phyloP scores from a whole-genome alignment of 2,329 filamentous ascomycete genomes.

The Aspergillus versicolor region DNA sequence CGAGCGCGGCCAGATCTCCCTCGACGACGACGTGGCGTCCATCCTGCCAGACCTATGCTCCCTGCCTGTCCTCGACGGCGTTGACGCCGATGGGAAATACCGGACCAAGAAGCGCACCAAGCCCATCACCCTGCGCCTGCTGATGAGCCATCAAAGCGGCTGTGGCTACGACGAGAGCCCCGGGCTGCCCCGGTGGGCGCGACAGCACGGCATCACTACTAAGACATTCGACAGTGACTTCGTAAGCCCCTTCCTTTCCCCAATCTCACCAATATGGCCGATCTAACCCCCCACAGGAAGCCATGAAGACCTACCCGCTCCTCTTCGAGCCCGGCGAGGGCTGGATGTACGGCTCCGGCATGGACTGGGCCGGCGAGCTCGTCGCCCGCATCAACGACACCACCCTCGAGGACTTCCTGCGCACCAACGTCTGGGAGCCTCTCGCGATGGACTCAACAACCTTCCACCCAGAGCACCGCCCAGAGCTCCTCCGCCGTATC shows the following conservation, averaged over 20 bases:
- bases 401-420: neutral
- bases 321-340: neutral
- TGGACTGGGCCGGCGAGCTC: neutral
- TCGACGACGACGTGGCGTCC: neutral
- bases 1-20: neutral
- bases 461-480: neutral
- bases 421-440: neutral
- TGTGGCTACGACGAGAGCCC: neutral
- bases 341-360: conserved; percentile 1
- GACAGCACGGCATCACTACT: neutral
- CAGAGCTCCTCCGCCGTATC: neutral
- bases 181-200: neutral
- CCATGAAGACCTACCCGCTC: neutral
- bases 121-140: neutral
- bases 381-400: neutral
- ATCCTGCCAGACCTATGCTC: neutral
- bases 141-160: neutral
- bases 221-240: neutral
- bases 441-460: neutral
- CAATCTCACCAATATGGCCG: neutral
- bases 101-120: neutral
- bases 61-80: neutral
- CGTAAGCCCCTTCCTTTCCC: neutral
- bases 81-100: neutral
- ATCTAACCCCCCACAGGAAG: neutral